Base-by-base conservation (phyloP, 257 asterid species). In the Plantago ovata region DNA sequence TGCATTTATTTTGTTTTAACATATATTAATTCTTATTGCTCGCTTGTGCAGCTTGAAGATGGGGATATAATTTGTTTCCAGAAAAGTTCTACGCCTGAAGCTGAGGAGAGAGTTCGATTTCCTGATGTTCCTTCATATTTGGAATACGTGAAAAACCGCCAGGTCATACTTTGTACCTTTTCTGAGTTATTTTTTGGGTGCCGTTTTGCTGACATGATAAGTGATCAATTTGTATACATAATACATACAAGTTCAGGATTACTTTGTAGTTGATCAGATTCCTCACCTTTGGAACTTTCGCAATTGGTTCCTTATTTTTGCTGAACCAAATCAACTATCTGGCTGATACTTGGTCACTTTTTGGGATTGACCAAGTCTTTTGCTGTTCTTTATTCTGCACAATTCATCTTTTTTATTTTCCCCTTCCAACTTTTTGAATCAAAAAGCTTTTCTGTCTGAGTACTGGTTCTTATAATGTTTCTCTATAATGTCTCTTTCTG, bases 61-160 rank as follows among this genome's bases (percentile, higher is more conserved):
- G 99, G 99, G 60, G 99, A 93, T 69, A 89, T 93, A 40, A 79
- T 93, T 68, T 93, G 99, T 79, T 93, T 89, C 81, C 99, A 93
- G 64, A 89, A 89, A 67, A 72, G 75, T 33, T 78, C 74, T 65
- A 60, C 72, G 13, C 67, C 84, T 48, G 97, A 82, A 67, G 64
- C 53, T 86, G 89, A 83, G 63, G 86, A 76, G 69, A 76, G 65
- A 75, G 14, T 75, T 41, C 90, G 95, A 66, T 86, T 72, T 75
- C 86, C 89, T 38, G 92, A 89, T 32, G 95, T 86, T 69, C 95
- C 97, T 66, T 80, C 86, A 42, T 93, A 67, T 67, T 69, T 93
- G 86, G 97, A 89, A 71, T 89, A 86, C 63, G 96, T 89, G 71
- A 81, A 89, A 68, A 93, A 93, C 66, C 94, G 99, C 71, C 97